Percentiles rank a stretch among this genome's conserved stretches.
phyloP scores from a whole-genome alignment of 2,329 filamentous ascomycete genomes.

The Cryphonectria parasitica region DNA sequence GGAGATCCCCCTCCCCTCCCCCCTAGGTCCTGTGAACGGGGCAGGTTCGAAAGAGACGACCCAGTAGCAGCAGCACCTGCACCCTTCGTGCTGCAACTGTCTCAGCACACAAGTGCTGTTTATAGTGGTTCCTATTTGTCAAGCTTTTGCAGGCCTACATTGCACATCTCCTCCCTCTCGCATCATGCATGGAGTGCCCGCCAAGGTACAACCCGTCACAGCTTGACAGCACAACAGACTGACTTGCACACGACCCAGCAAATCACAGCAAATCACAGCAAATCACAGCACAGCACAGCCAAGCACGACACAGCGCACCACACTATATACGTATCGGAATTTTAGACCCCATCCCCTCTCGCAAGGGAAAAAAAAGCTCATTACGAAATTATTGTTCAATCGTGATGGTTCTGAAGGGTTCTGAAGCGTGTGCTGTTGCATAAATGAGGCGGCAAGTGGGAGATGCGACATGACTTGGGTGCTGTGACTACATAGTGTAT shows the following conservation, averaged over 20 bases:
- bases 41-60: background rate
- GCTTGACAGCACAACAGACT: background rate
- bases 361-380: background rate
- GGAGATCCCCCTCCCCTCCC: background rate
- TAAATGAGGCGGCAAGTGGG: background rate
- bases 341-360: background rate
- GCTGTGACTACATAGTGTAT: too few relatives aligned
- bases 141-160: background rate
- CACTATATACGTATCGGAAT: background rate
- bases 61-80: background rate
- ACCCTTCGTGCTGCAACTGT: background rate
- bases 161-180: background rate
- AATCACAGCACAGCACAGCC: background rate
- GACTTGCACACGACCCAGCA: background rate
- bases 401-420: background rate
- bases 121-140: slow-evolving; percentile 8
- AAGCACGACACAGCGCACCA: slow-evolving; percentile 1
- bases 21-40: background rate
- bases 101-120: slow-evolving; percentile 6
- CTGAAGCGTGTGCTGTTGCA: slow-evolving; percentile 6
- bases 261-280: background rate
- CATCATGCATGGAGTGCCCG: background rate
- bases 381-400: background rate
- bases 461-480: background rate
- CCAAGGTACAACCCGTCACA: background rate